Conservation (phyloP, 2,329 filamentous ascomycete species). For the Ascochyta lentis region DNA sequence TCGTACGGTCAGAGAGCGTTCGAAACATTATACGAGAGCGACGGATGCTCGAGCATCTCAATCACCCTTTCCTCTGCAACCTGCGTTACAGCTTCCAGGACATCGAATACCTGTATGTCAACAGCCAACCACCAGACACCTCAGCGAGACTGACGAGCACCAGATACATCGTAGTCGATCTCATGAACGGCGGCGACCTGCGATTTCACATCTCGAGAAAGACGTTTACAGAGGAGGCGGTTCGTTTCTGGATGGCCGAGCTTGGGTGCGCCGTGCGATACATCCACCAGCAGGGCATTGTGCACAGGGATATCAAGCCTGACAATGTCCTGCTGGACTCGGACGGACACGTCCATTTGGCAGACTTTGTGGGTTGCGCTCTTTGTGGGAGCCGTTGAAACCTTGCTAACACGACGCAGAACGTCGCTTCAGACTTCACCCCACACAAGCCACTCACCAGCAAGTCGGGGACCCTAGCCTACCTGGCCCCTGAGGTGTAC, state of each 20-base stretch:
- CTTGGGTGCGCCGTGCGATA: conserved; percentile 83
- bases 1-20: conserved; percentile 96
- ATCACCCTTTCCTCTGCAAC: conserved; percentile 98
- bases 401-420: conserved; percentile 64
- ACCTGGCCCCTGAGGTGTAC: conserved; percentile 95
- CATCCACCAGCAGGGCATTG: conserved; percentile 52
- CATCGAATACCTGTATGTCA: conserved; percentile 84
- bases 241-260: conserved; percentile 96
- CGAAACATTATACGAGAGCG: conserved; percentile 97
- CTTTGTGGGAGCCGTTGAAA: too few species aligned
- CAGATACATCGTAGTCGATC: conserved; percentile 85
- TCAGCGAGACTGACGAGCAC: conserved; percentile 6
- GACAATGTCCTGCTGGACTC: conserved; percentile 52
- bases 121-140: not conserved
- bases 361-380: conserved; percentile 80
- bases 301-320: conserved; percentile 53
- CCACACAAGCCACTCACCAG: conserved; percentile 84
- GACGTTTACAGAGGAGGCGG: conserved; percentile 95
- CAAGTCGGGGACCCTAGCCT: conserved; percentile 95
- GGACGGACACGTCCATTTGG: conserved; percentile 83
- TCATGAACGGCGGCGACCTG: conserved; percentile 97
- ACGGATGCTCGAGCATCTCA: conserved; percentile 96
- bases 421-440: conserved; percentile 92
- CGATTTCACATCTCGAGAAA: conserved; percentile 98
- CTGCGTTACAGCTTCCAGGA: conserved; percentile 99